Evolutionary conservation across 305 asterid species (phyloP), one percentile per base, ranked within the genome.

Genomic region (Caryopteris hybrid): DNA sequence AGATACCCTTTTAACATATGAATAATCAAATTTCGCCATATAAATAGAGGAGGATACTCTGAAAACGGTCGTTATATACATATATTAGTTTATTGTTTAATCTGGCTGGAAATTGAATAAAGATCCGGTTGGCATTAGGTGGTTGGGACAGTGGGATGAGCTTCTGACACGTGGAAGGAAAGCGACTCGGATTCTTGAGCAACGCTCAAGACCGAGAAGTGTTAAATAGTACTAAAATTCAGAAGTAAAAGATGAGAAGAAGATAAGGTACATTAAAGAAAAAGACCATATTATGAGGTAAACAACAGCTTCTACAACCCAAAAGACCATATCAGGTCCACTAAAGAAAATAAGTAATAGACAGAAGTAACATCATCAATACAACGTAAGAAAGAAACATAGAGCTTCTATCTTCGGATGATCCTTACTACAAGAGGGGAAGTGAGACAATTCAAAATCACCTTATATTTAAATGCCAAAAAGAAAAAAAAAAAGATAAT

Each of bases 381-480:
- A 75, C 77, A 73, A 69, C 38, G 64, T 16, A 64, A 71, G 16
- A 69, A 57, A 51, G 47, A 41, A 67, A 61, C 66, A 63, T 54
- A 61, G 25, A 53, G 71, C 74, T 61, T 71, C 61, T 61, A 73
- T 55, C 25, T 20, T 64, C 55, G 16, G 54, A 65, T 59, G 74
- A 48, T 43, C 50, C 43, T 43, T 43, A 43, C 50, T 68, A 79
- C 83, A 79, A 79, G 34, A 52, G 76, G 68, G 66, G 62, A 74
- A 68, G 52, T 33, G 61, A 62, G 39, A 68, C 64, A 71, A 70
- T 36, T 39, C 71, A 64, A 70, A 73, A 65, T 62, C 66, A 71
- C 57, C 39, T 58, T 73, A 66, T 22, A 52, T 68, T 16, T 72
- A 61, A 73, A 63, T 50, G 78, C 68, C 52, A 33, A 48, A 64